phyloP scores from a whole-genome alignment of 2,329 filamentous ascomycete species.

The Coniella lustricola region DNA sequence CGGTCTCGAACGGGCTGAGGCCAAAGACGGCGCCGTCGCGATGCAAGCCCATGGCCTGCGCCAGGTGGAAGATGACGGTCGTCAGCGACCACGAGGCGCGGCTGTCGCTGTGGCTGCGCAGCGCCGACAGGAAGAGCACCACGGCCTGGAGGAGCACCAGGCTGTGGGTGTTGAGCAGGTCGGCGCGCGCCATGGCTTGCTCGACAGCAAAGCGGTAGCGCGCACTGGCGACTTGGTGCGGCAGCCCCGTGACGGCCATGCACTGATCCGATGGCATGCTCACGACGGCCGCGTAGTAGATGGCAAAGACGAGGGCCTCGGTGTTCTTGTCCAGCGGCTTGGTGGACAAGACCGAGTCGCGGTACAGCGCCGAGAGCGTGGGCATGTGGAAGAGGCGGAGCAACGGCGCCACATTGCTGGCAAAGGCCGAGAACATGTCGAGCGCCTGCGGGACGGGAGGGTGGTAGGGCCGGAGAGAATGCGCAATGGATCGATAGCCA shows the following conservation, averaged over 20 bases:
- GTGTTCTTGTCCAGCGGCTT: conserved; percentile 16
- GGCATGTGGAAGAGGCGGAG: conserved; percentile 26
- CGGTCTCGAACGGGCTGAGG: conserved; percentile 47
- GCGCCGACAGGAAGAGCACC: conserved; percentile 43
- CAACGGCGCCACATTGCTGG: conserved; percentile 22
- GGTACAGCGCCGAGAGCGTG: conserved; percentile 21
- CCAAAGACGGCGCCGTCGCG: conserved; percentile 39
- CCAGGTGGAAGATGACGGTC: conserved; percentile 46
- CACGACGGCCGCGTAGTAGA: conserved; percentile 46
- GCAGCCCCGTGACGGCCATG: conserved; percentile 3
- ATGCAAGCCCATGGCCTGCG: conserved; percentile 42
- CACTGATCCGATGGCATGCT: conserved; percentile 47
- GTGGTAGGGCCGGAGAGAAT: conserved; percentile 21
- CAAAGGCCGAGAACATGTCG: conserved; percentile 20
- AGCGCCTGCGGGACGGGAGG: conserved; percentile 20
- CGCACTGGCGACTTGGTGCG: background rate
- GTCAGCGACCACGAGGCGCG: conserved; percentile 53
- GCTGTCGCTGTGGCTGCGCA: conserved; percentile 37
- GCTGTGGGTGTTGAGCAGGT: conserved; percentile 50
- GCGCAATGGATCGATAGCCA: conserved; percentile 20
- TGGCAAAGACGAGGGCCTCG: conserved; percentile 34
- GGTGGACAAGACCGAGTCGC: conserved; percentile 19
- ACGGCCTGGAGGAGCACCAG: conserved; percentile 51
- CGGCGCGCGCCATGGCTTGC: conserved; percentile 48
- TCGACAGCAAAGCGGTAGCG: conserved; percentile 40